A percentile compares a stretch with the other conserved stretches of the same genome.
These are phyloP conservation scores for Ambrosiella xylebori DNA, from an alignment of 2,329 filamentous ascomycete species.

Conservation along the genomic window DNA sequence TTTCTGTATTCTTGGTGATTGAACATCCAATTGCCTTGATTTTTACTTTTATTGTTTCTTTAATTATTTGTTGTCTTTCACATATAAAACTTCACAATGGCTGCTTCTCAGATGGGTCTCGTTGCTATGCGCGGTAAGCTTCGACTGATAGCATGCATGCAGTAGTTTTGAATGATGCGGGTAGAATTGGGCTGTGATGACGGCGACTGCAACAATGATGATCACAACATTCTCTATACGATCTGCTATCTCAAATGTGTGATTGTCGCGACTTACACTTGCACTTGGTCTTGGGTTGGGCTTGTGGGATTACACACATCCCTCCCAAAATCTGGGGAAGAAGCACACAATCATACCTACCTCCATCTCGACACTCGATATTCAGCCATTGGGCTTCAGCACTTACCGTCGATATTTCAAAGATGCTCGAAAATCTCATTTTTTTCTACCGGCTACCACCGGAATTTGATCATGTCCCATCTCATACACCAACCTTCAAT, in stretches of 20 bases:
- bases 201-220: background rate
- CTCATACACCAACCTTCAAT: background rate
- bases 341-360: too few relatives aligned
- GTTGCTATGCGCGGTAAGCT: slow-evolving; percentile 37
- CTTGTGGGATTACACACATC: too few relatives aligned
- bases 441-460: background rate
- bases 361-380: too few relatives aligned
- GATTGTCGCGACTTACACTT: too few relatives aligned
- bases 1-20: background rate
- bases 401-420: background rate
- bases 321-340: too few relatives aligned
- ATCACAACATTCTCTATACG: background rate
- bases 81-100: slow-evolving; percentile 26
- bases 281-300: too few relatives aligned
- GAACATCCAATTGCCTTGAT: background rate
- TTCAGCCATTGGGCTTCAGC: background rate
- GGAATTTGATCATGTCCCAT: background rate
- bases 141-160: background rate
- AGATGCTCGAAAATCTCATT: background rate
- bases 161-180: background rate
- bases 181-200: background rate
- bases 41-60: background rate
- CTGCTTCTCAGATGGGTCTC: slow-evolving; percentile 38
- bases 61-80: background rate
- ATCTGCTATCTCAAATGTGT: background rate